Base-by-base conservation (phyloP, 2,329 filamentous ascomycete species). In the Calonectria fujianensis region DNA sequence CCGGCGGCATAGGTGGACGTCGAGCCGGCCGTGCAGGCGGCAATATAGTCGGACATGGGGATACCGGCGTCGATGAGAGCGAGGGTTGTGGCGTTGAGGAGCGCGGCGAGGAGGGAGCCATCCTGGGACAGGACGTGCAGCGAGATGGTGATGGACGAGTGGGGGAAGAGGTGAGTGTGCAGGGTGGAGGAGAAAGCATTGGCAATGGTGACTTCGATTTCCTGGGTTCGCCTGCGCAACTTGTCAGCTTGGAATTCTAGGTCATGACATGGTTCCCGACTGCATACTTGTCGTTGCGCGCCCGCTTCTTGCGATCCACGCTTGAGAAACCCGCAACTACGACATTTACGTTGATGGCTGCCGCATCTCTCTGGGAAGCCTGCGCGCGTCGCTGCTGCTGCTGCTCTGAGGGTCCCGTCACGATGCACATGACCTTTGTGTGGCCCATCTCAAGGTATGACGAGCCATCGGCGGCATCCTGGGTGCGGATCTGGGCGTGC, bases 361-460 rank as follows among this genome's bases (percentile, higher is more conserved):
- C 87, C 0, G 84, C 84, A 18, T 88, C 85, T 13, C 87, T 81
- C 86, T 72, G 90, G 85, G 37, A 86, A 83, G 74, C 87, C 85
- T 79, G 90, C 86, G 65, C 90, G 37, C 79, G 83, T 1, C 83
- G 79, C 68, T 80, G 80, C 75, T 80, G 79, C 75, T 85, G 85
- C 69, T 87, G 86, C 85, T 99, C 97, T 48, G 91, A 92, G 0
- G 97, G 97, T 0, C 97, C 97, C 2, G 93, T 92, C 63, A 99
- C 93, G 31, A 96, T 95, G 86, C 96, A 98, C 86, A 98, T 95
- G 80, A 99, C 94, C 84, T 98, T 97, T 29, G 97, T 99, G 86
- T 98, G 98, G 81, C 97, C 97, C 93, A 98, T 98, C 84, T 98
- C 95, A 74, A 98, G 92, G 86, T 98, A 98, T 75, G 94, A 95